These are phyloP conservation scores for Pouteria campechiana DNA, from an alignment of 179 eudicot genomes.

Conservation along the genomic window DNA sequence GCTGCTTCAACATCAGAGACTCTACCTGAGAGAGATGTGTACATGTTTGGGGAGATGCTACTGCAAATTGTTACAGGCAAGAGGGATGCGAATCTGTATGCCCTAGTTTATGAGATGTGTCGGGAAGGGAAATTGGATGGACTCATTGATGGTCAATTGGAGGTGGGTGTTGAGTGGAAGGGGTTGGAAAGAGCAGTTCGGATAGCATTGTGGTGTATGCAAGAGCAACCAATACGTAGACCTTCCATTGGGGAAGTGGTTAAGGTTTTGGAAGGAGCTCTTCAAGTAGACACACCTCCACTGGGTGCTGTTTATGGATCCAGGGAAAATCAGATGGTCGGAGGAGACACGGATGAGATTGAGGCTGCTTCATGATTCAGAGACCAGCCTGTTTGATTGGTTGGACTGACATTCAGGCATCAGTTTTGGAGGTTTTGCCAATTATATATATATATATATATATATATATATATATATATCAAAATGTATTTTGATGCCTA, in stretches of 20 bases:
- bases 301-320: slow-evolving; percentile 11
- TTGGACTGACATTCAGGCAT: too few relatives aligned
- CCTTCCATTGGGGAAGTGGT: slow-evolving; percentile 58
- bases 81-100: slow-evolving; percentile 18
- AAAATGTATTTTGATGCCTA: too few relatives aligned
- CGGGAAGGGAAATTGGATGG: slow-evolving; percentile 9
- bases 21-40: slow-evolving; percentile 35
- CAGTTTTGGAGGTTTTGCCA: too few relatives aligned
- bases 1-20: slow-evolving; percentile 27
- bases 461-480: too few relatives aligned
- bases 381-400: too few relatives aligned
- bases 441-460: too few relatives aligned
- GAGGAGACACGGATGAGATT: slow-evolving; percentile 5
- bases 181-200: slow-evolving; percentile 35
- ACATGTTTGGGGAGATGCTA: slow-evolving; percentile 32
- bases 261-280: slow-evolving; percentile 55
- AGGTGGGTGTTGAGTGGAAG: slow-evolving; percentile 12
- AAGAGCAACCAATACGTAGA: slow-evolving; percentile 35
- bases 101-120: slow-evolving; percentile 16
- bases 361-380: slow-evolving; percentile 14
- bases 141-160: too few relatives aligned
- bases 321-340: slow-evolving; percentile 12
- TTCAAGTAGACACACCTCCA: slow-evolving; percentile 57
- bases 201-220: slow-evolving; percentile 67
- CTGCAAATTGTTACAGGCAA: slow-evolving; percentile 33